Evolutionary conservation across 2,329 filamentous ascomycete species (phyloP), one percentile per base, ranked within the genome.

Genomic region (Cercospora citrullina): DNA sequence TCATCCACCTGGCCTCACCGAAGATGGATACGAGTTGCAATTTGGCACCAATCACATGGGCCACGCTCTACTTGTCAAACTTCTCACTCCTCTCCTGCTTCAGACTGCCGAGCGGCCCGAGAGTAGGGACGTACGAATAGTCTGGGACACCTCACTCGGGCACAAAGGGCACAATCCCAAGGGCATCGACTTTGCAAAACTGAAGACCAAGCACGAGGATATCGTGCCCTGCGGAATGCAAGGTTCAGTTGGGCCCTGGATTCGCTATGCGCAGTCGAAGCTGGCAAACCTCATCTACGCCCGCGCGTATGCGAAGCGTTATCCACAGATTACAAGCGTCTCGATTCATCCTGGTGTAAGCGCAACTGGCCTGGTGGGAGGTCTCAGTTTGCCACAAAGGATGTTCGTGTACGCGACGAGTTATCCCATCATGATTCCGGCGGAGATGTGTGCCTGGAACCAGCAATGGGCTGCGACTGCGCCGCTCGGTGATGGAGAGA

Each of bases 321-420:
- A 85, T 68, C 84, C 84, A 1, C 64, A 76, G 3, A 80, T 86
- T 63, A 83, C 79, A 0, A 76, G 76, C 6, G 79, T 82, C 0
- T 77, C 81, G 0, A 69, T 85, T 4, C 84, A 86, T 68, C 85
- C 85, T 0, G 85, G 85, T 12, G 77, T 83, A 23, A 82, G 85
- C 18, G 67, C 79, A 16, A 84, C 84, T 0, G 81, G 83, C 31
- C 68, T 85, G n/a, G 81, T 71, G 72, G 36, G 28, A 10, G 67
- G 66, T 7, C 36, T 70, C 33, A 59, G 33, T 10, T 42, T 59
- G 18, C 51, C 48, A n/a, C 45, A 69, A 12, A 70, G 60, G 42
- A 36, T 66, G 1, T 68, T 70, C 7, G 63, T 69, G 55, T 68
- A 70, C 48, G n/a, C 62, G 31, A 67, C 66, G 2, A 64, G 59